Conservation (phyloP, 306 rosid genomes). For the Astragalus glycyphyllos region DNA sequence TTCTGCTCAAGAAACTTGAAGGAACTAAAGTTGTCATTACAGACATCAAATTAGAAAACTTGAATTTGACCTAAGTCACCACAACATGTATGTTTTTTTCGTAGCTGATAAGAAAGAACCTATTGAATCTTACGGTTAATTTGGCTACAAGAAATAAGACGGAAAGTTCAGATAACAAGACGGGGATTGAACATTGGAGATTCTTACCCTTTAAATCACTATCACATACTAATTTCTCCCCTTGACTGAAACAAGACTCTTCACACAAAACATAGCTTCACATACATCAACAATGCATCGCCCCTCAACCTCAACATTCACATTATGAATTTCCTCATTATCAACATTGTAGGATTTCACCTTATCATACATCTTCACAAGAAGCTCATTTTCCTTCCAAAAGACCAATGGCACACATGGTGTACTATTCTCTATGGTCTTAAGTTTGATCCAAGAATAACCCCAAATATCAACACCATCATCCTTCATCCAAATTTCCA, state of each 20-base stretch:
- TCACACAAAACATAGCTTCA: not conserved
- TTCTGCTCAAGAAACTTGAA: too few species aligned
- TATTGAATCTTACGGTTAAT: too few species aligned
- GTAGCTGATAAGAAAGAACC: too few species aligned
- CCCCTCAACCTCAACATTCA: not conserved
- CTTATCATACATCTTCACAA: slow-evolving; percentile 15
- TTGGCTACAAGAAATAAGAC: too few species aligned
- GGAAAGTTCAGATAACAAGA: too few species aligned
- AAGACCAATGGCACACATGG: not conserved
- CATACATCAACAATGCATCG: not conserved
- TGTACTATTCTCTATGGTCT: slow-evolving; percentile 8
- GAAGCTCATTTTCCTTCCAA: slow-evolving; percentile 21
- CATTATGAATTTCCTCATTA: not conserved
- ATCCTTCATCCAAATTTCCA: not conserved
- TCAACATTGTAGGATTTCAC: slow-evolving; percentile 3
- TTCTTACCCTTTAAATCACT: not conserved
- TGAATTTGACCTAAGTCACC: too few species aligned
- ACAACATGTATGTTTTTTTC: too few species aligned
- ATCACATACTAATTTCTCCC: not conserved
- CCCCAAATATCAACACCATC: not conserved
- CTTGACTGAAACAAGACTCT: slow-evolving; percentile 10
- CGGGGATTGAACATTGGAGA: not conserved
- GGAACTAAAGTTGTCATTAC: too few species aligned
- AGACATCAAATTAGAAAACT: too few species aligned
- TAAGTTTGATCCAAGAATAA: slow-evolving; percentile 3